These are phyloP conservation scores for Suillus variegatus DNA, from an alignment of 768 basidiomycete genomes.

Conservation along the genomic window DNA sequence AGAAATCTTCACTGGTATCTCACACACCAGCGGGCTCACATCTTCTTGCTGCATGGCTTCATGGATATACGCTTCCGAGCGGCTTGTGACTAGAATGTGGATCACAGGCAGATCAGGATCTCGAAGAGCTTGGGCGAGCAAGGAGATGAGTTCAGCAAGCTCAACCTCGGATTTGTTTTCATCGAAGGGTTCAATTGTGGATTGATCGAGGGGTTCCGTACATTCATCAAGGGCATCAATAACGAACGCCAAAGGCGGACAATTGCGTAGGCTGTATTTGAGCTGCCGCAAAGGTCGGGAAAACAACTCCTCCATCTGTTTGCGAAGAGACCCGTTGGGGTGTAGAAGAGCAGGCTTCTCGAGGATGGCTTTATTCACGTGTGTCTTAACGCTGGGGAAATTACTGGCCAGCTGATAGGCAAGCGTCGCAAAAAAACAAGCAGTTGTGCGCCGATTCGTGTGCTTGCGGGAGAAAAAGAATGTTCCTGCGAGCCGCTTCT, in stretches of 20 bases:
- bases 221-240: neutral
- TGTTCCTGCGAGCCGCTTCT: neutral
- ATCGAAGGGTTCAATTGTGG: neutral
- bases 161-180: neutral
- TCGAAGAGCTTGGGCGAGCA: neutral
- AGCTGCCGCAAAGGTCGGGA: neutral
- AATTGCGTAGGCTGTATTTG: neutral
- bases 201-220: neutral
- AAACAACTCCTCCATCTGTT: neutral
- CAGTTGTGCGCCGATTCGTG: neutral
- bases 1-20: neutral
- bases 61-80: neutral
- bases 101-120: neutral
- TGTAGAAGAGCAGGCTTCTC: neutral
- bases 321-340: neutral
- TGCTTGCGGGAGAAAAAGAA: neutral
- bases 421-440: neutral
- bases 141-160: neutral
- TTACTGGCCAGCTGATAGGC: neutral
- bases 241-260: neutral
- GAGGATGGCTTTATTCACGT: neutral
- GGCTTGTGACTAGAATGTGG: neutral
- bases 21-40: neutral
- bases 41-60: neutral
- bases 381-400: neutral